Conservation (phyloP, 345 rosid species). For the Diplotaxis tenuifolia region DNA sequence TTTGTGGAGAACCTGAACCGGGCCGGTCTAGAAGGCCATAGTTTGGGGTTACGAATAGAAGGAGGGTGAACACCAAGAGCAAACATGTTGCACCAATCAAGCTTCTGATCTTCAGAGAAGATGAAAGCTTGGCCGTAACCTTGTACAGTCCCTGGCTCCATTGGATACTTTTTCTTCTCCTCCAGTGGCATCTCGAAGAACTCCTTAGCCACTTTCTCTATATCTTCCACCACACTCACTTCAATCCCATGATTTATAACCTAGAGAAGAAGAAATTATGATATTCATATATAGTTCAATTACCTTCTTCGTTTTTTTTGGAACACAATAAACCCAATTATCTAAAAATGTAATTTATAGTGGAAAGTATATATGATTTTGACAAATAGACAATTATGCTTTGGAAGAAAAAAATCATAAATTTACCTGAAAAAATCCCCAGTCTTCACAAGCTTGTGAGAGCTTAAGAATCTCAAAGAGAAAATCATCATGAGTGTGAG, state of each 20-base stretch:
- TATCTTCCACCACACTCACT: conserved; percentile 50
- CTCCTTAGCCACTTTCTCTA: conserved; percentile 67
- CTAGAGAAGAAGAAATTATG: conserved; percentile 38
- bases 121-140: conserved; percentile 96
- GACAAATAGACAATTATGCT: background rate
- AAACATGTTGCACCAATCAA: conserved; percentile 98
- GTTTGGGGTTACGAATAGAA: conserved; percentile 62
- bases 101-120: conserved; percentile 89
- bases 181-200: conserved; percentile 80
- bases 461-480: conserved; percentile 46
- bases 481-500: conserved; percentile 38
- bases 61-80: conserved; percentile 89
- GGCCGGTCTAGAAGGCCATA: conserved; percentile 77
- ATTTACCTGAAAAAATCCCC: conserved; percentile 95
- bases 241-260: conserved; percentile 80
- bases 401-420: background rate
- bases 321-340: background rate
- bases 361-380: background rate
- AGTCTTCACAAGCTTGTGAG: conserved; percentile 72
- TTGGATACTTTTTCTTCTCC: conserved; percentile 80
- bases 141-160: conserved; percentile 91
- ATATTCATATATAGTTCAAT: background rate
- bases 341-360: background rate
- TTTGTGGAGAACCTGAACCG: conserved; percentile 59
- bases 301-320: too few relatives aligned